phyloP scores from a whole-genome alignment of 306 rosid species.

The Malus orientalis region DNA sequence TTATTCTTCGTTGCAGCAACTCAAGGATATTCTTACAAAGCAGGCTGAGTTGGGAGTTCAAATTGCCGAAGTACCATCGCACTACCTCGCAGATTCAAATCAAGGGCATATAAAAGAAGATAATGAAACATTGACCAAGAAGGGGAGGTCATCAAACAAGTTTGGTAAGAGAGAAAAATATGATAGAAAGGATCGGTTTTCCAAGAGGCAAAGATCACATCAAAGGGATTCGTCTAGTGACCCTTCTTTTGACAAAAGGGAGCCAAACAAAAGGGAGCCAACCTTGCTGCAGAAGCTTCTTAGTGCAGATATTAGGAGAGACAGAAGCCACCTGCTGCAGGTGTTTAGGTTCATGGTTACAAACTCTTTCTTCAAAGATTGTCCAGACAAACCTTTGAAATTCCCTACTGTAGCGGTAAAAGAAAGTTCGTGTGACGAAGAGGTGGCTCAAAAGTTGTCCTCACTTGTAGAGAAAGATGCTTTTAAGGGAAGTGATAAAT shows the following conservation, averaged over 20 bases:
- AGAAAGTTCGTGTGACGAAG: slow-evolving; percentile 25
- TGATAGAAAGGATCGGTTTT: slow-evolving; percentile 24
- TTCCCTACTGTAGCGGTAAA: slow-evolving; percentile 45
- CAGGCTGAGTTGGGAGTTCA: slow-evolving; percentile 90
- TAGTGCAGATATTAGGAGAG: slow-evolving; percentile 61
- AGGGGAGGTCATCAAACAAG: slow-evolving; percentile 41
- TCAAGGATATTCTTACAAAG: slow-evolving; percentile 74
- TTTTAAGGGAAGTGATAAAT: slow-evolving; percentile 1
- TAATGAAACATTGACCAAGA: slow-evolving; percentile 13
- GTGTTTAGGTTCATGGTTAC: slow-evolving; percentile 74
- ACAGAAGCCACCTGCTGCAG: slow-evolving; percentile 56
- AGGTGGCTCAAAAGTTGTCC: slow-evolving; percentile 14
- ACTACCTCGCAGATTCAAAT: slow-evolving; percentile 47
- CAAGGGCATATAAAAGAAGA: slow-evolving; percentile 28
- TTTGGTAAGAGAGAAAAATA: slow-evolving; percentile 36
- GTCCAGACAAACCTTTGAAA: slow-evolving; percentile 50
- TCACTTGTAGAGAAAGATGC: slow-evolving; percentile 12
- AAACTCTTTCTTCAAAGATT: slow-evolving; percentile 66
- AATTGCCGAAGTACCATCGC: slow-evolving; percentile 86
- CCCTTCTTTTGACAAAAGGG: slow-evolving; percentile 21
- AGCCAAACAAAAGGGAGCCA: slow-evolving; percentile 43
- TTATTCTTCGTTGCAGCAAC: slow-evolving; percentile 44
- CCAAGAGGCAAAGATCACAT: slow-evolving; percentile 49
- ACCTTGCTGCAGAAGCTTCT: slow-evolving; percentile 78
- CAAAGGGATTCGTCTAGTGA: slow-evolving; percentile 13